Conservation (phyloP, 306 rosid species). For the Gynostemma pentaphyllum region DNA sequence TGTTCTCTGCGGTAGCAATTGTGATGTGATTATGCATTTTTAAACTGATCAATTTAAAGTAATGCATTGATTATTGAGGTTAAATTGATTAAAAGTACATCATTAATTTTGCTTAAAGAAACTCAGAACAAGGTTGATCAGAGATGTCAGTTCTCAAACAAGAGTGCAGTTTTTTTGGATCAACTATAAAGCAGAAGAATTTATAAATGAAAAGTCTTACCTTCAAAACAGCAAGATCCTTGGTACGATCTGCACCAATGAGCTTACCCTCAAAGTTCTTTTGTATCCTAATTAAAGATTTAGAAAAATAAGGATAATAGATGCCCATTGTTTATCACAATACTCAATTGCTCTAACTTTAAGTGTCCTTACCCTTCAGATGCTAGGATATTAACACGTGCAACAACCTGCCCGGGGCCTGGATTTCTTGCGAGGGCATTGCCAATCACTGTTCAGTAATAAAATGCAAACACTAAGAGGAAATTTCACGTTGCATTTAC, state of each 20-base stretch:
- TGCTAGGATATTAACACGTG: slow-evolving; percentile 74
- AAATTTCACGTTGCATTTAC: not conserved
- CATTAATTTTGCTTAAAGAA: not conserved
- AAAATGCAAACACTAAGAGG: slow-evolving; percentile 10
- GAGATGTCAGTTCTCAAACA: not conserved
- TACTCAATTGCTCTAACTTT: not conserved
- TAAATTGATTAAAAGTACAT: not conserved
- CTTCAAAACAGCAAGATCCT: slow-evolving; percentile 96
- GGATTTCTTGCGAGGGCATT: slow-evolving; percentile 90
- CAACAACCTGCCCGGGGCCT: slow-evolving; percentile 73
- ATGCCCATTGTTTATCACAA: not conserved
- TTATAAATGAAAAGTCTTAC: slow-evolving; percentile 14
- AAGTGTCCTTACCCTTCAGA: slow-evolving; percentile 64
- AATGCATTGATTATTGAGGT: not conserved
- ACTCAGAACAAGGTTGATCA: not conserved
- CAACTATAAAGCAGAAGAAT: not conserved
- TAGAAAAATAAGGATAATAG: slow-evolving; percentile 14
- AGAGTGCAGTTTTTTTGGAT: not conserved
- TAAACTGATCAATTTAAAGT: not conserved
- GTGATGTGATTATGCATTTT: not conserved
- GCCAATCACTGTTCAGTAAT: slow-evolving; percentile 57
- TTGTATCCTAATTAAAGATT: slow-evolving; percentile 33
- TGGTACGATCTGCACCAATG: slow-evolving; percentile 88
- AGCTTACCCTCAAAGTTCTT: slow-evolving; percentile 90
- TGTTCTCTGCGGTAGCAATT: not conserved